Conservation (phyloP, 352 stramenopile genomes). For the Pythium rhizo-oryzae region DNA sequence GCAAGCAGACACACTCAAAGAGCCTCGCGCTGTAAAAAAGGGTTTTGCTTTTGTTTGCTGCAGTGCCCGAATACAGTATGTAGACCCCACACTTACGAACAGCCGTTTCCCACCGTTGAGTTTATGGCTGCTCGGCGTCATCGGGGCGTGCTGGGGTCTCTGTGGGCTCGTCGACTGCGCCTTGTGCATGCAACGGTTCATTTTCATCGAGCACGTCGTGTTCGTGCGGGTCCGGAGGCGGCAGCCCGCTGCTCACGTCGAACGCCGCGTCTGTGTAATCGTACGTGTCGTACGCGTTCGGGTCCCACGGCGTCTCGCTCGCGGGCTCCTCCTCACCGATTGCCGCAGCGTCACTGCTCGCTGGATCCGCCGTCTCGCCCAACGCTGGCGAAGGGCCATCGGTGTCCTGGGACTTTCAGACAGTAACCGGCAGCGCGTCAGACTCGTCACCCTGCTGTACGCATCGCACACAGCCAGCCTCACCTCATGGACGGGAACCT, state of each 20-base stretch:
- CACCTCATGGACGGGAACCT: too few relatives aligned
- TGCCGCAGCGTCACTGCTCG: not conserved
- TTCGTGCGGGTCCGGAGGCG: constrained; percentile 26
- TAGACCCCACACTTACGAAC: not conserved
- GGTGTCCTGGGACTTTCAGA: not conserved
- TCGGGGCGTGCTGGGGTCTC: not conserved
- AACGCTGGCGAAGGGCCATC: too few relatives aligned
- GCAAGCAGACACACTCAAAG: not conserved
- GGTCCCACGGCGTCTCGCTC: constrained; percentile 1
- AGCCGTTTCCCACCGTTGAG: too few relatives aligned
- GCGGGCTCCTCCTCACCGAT: not conserved
- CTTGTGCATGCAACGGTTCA: not conserved
- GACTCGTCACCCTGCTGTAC: too few relatives aligned
- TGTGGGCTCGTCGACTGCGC: not conserved
- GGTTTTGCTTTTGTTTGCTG: not conserved
- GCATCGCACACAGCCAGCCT: too few relatives aligned
- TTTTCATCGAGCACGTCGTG: not conserved
- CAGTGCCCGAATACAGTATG: not conserved
- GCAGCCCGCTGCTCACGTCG: constrained; percentile 31
- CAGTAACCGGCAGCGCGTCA: not conserved
- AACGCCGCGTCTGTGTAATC: constrained; percentile 27
- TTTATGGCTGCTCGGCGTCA: not conserved
- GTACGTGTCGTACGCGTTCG: constrained; percentile 38
- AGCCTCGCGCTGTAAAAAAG: not conserved
- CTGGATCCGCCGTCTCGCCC: not conserved